These are phyloP conservation scores for Cercophora samala DNA, from an alignment of 495 filamentous ascomycete genomes.

Conservation along the genomic window DNA sequence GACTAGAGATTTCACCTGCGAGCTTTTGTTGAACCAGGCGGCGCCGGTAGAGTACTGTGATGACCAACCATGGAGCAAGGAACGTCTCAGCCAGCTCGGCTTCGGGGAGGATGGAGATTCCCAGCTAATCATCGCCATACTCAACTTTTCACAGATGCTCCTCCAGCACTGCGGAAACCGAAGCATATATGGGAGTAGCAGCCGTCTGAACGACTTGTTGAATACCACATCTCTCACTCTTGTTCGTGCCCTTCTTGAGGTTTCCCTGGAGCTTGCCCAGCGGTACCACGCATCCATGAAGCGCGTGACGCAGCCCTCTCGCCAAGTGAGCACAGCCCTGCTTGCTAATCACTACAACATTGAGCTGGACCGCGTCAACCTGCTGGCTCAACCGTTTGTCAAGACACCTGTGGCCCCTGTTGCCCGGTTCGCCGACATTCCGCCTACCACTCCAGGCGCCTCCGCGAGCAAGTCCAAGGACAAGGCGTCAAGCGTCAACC, in stretches of 20 bases:
- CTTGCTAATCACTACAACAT: constrained; percentile 90
- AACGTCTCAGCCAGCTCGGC: constrained; percentile 54
- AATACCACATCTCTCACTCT: constrained; percentile 80
- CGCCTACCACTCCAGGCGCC: constrained; percentile 46
- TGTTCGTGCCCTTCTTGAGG: constrained; percentile 66
- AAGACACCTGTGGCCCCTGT: constrained; percentile 52
- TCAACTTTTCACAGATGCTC: constrained; percentile 81
- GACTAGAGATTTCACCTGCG: constrained; percentile 63
- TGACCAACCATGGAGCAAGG: constrained; percentile 40
- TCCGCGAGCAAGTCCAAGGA: constrained; percentile 68
- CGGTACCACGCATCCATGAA: constrained; percentile 85
- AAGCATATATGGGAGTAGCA: constrained; percentile 91
- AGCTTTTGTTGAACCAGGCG: constrained; percentile 56
- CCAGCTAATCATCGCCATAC: constrained; percentile 70
- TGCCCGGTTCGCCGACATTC: constrained; percentile 31
- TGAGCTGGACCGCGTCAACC: constrained; percentile 81
- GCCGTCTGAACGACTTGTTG: constrained; percentile 77
- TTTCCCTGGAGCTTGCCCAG: constrained; percentile 81
- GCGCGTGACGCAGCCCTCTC: constrained; percentile 54
- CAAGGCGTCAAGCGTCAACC: constrained; percentile 41
- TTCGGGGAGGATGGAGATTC: constrained; percentile 72
- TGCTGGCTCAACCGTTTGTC: constrained; percentile 76
- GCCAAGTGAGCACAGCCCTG: constrained; percentile 65
- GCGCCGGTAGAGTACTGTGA: constrained; percentile 36
- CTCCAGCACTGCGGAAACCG: constrained; percentile 95